Evolutionary conservation across 805 yeast genomes (phyloP), one percentile per base, ranked within the genome.

Genomic region (Trichomonascus vanleenenianus): DNA sequence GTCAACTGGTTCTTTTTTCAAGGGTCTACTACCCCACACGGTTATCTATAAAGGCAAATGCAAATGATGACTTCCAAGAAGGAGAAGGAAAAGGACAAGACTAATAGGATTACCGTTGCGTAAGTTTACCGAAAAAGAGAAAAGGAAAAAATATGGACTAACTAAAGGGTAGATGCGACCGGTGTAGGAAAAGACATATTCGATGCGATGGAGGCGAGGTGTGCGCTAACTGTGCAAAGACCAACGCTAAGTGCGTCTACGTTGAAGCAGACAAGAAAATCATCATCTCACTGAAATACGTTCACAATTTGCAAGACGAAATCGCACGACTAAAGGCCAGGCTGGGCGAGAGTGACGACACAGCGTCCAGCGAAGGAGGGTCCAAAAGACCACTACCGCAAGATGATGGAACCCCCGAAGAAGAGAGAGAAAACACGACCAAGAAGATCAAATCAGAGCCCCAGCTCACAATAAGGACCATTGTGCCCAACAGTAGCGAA

Each of bases 261-360:
- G 50, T 50, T 9, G 57, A 55, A 30, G 53, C 55, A 2, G 59
- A 55, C 10, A 50, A 48, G 45, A 55, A 55, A 42, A 52, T 55
- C n/a, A 52, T 54, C 15, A 55, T 55, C 10, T 47, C 56, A 2
- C 36, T 55, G 34, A 50, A 56, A 35, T 52, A 52, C 16, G 33
- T 52, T 14, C 54, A 49, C 16, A 38, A 30, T 22, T 43, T 55
- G 6, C 56, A 52, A 39, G 48, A 41, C 5, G 57, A 55, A 38
- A 49, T 49, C 22, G 36, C 43, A 20, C 27, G 43, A 38, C 36
- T 55, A n/a, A 43, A 49, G 30, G 27, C 30, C 12, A 20, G 20
- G 14, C 40, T 20, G 11, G 19, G 15, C 15, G 10, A 14, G 9
- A n/a, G 19, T 6, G 38, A 34, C 15, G 9, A 10, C 16, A 3